Base-by-base conservation (phyloP, 2,329 filamentous ascomycete genomes). In the Fusarium oxysporum region DNA sequence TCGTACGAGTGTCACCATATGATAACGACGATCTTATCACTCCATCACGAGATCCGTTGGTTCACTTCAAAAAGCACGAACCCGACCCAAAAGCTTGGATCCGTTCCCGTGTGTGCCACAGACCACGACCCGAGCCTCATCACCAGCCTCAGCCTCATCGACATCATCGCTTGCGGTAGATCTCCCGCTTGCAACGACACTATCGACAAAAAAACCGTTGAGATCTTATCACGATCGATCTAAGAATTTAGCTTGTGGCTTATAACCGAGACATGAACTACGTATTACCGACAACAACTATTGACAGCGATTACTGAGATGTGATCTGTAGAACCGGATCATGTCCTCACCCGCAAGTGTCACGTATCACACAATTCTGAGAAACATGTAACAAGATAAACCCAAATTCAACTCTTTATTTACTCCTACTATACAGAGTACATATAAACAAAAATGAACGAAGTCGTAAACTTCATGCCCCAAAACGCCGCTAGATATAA, bases 381-480 rank as follows among this genome's bases (percentile, higher is more conserved):
- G 30, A 21, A 23, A 44, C 37, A 41, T 25, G 38, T 12, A 25
- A 50, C 25, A 38, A 58, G 13, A 14, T 10, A 55, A 40, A 73
- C 28, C 45, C 51, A 68, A 71, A 33, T 60, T 63, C 58, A 62
- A 68, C 71, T 73, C 54, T 73, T 73, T 59, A 44, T 57, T 64
- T 61, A 72, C 38, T 72, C 65, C 51, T 72, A 64, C 40, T 35
- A 25, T 54, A 66, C 41, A 65, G 51, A 63, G 30, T 54, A 60
- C 35, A 58, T 37, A 63, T 45, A 45, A 35, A 40, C 9, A 35
- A 43, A 40, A 53, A 47, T 25, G 23, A 60, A 41, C 44, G 37
- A 50, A 71, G 70, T n/a, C 60, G 54, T 68, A 56, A 71, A 71
- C 70, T 69, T 73, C 58, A 67, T 73, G 19, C 35, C 65, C 62